These are phyloP conservation scores for Euclidium syriacum DNA, from an alignment of 345 rosid genomes.

Conservation along the genomic window DNA sequence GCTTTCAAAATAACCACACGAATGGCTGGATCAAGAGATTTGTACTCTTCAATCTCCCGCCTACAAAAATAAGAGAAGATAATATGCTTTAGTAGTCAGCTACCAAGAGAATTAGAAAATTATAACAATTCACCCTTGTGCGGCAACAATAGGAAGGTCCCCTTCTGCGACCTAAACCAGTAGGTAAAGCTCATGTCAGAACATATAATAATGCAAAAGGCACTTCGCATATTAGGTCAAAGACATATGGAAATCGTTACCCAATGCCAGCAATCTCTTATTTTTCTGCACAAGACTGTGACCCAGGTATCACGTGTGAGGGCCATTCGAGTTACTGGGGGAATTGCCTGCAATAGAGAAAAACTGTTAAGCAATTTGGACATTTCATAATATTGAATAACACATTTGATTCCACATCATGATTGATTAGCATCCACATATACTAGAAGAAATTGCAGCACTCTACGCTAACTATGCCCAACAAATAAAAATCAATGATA, in stretches of 20 bases:
- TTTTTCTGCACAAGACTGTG: constrained; percentile 93
- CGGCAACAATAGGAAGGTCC: constrained; percentile 89
- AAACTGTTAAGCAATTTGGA: not conserved
- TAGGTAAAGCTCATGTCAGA: constrained; percentile 28
- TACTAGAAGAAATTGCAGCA: not conserved
- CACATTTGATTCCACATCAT: not conserved
- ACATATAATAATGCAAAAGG: constrained; percentile 7
- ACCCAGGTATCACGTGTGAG: constrained; percentile 98
- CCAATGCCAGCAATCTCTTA: constrained; percentile 99
- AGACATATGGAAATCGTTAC: constrained; percentile 42
- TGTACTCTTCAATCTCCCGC: constrained; percentile 76
- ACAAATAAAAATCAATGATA: not conserved
- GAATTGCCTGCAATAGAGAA: constrained; percentile 54
- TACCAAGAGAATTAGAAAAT: constrained; percentile 8
- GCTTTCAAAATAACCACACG: constrained; percentile 98
- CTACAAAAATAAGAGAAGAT: constrained; percentile 39
- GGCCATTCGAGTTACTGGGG: constrained; percentile 92
- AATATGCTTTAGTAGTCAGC: constrained; percentile 17
- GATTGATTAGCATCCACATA: not conserved
- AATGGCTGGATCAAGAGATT: constrained; percentile 82
- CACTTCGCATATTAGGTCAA: constrained; percentile 20
- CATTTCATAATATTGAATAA: not conserved
- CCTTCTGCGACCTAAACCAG: constrained; percentile 89
- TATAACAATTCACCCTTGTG: constrained; percentile 79
- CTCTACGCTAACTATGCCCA: not conserved